Evolutionary conservation across 805 yeast species (phyloP), one percentile per base, ranked within the genome.

Genomic region (Monosporozyma solicola): DNA sequence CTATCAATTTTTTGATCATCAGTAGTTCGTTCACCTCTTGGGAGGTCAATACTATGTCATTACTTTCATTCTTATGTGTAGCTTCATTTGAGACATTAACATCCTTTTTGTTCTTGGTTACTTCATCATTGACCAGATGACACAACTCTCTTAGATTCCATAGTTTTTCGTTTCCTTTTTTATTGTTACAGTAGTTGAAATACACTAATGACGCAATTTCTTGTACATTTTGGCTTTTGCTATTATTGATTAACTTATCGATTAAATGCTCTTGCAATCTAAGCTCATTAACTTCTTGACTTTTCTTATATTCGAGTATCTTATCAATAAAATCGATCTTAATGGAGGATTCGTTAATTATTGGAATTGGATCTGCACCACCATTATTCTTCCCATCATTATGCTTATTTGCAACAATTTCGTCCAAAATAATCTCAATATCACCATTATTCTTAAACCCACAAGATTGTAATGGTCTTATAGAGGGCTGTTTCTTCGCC

Each of bases 1-100:
- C 76, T 66, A 91, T 76, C 50, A 91, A 69, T 59, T 74, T 71
- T 61, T 80, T 83, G 46, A 90, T 77, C 25, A 79, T 71, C 39
- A 72, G 55, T 29, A 87, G 71, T 50, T 83, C 83, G 3, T 69
- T 62, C 1, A 79, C 43, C 57, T 85, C 91, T 3, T 69, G 66
- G 33, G 48, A 43, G 15, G 52, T 32, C 16, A 50, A 35, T 5
- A 35, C 22, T 15, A 29, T 41, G 11, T 41, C 31, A 15, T 25
- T 16, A 8, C 25, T 31, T 35, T 27, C 25, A 11, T 33, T 41
- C 20, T 35, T 41, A 48, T 31, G 25, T 3, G 2, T 9, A 47
- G 5, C 31, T 33, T 22, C 43, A 37, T 20, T 32, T 13, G 27
- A 20, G 7, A 24, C 31, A 15, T 5, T 27, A 16, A 22, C 32